These are phyloP conservation scores for Jimgerdemannia lactiflua DNA, from an alignment of 192 early-diverging fungal genomes.

Conservation along the genomic window DNA sequence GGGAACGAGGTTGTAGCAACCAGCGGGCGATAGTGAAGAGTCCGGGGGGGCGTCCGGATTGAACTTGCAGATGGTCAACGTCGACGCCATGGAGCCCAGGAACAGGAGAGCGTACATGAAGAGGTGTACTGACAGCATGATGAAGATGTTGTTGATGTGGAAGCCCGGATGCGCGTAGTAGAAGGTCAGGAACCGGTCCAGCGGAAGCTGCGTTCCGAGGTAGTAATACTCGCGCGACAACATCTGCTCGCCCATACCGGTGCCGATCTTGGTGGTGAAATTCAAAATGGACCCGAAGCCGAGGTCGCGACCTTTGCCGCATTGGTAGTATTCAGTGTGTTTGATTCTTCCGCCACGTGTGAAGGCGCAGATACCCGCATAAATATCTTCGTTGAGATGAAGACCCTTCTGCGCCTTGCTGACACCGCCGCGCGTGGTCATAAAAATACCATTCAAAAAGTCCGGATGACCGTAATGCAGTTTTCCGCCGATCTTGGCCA, in stretches of 20 bases:
- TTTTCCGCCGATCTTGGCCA: slow-evolving; percentile 81
- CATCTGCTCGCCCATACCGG: slow-evolving; percentile 96
- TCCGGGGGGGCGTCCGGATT: slow-evolving; percentile 45
- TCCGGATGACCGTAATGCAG: slow-evolving; percentile 76
- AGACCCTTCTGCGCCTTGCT: slow-evolving; percentile 89
- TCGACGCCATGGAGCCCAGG: slow-evolving; percentile 63
- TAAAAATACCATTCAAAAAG: slow-evolving; percentile 85
- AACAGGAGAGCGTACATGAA: slow-evolving; percentile 80
- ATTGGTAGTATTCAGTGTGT: slow-evolving; percentile 90
- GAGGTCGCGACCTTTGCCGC: slow-evolving; percentile 91
- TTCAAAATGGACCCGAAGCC: slow-evolving; percentile 87
- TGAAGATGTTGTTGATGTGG: slow-evolving; percentile 90
- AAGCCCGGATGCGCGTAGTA: slow-evolving; percentile 90
- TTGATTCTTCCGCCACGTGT: slow-evolving; percentile 84
- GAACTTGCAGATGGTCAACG: slow-evolving; percentile 54
- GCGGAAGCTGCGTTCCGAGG: slow-evolving; percentile 77
- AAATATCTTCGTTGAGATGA: slow-evolving; percentile 94
- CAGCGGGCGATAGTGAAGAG: slow-evolving; percentile 35
- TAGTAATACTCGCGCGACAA: slow-evolving; percentile 91
- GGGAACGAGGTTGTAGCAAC: slow-evolving; percentile 69
- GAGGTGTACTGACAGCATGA: slow-evolving; percentile 79
- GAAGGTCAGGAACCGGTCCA: slow-evolving; percentile 87
- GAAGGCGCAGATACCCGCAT: slow-evolving; percentile 88
- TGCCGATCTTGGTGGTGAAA: slow-evolving; percentile 88
- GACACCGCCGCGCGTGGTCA: slow-evolving; percentile 87